Base-by-base conservation (phyloP, 2,329 filamentous ascomycete genomes). In the Bimuria novae-zelandiae region DNA sequence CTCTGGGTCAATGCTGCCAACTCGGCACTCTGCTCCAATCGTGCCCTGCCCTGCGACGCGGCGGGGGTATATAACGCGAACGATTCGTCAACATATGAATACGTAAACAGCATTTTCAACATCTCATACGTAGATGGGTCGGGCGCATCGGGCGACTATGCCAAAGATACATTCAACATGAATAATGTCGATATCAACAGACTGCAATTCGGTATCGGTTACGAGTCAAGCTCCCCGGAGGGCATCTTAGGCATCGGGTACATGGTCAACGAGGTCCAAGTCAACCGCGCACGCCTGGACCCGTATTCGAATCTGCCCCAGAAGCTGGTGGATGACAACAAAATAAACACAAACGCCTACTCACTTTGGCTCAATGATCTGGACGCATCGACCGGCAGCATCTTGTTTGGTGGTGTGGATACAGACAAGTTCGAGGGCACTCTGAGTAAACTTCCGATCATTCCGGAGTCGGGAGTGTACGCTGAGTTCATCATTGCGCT, bases 201-300 rank as follows among this genome's bases (percentile, higher is more conserved):
- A 51, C 76, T 91, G 50, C 87, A 92, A 64, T 90, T 92, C 62
- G 89, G 89, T 55, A 79, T 92, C 56, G 89, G 89, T 36, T 90
- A 92, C 67, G 68, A 58, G 0, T 86, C 84, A 3, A 77, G 63
- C 36, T 84, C 83, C 4, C 51, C 69, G 25, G 71, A 95, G 71
- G 90, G 90, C 33, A 90, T 97, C 36, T 74, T 97, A 17, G 92
- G 92, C 16, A 88, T 97, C 56, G 92, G 92, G 6, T 97, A 96
- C 70, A 70, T 82, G 0, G 72, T 80, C 59, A 94, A 95, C 70
- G 92, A 97, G 75, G 89, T 89, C 11, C 84, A 88, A 62, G 84
- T 89, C 40, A 80, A 81, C 46, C 79, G 83, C 57, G 81, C 79
- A 7, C 78, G 80, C 5, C 72, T 71, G 21, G 53, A 73, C 2